Conservation (phyloP, 23 red algal species). For the Gracilariopsis chorda region DNA sequence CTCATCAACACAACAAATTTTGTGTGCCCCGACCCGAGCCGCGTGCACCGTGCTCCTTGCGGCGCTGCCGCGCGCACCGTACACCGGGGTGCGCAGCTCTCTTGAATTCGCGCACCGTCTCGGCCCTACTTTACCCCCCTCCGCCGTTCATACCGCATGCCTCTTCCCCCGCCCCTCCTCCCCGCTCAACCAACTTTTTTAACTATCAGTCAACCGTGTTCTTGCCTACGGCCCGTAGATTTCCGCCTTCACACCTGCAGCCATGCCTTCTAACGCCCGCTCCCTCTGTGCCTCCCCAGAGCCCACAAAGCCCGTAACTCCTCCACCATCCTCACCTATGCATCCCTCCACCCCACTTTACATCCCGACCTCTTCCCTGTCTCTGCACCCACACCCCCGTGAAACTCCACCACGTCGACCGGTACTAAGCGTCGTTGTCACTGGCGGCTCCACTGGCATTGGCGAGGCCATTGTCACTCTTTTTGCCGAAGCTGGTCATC, state of each 20-base stretch:
- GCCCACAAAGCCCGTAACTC: neutral
- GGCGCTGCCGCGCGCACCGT: too few relatives aligned
- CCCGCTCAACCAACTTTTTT: neutral
- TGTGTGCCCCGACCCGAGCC: too few relatives aligned
- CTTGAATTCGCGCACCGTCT: neutral
- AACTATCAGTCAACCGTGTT: neutral
- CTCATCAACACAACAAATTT: too few relatives aligned
- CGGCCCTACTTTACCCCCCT: neutral
- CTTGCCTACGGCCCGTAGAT: neutral
- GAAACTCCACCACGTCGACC: neutral
- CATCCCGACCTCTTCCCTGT: neutral
- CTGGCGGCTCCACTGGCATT: constrained; percentile 76
- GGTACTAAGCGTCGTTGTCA: constrained; percentile 71
- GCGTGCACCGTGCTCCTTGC: too few relatives aligned
- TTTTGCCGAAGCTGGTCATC: constrained; percentile 68
- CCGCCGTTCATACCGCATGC: neutral
- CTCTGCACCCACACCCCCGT: neutral
- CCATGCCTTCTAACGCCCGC: neutral
- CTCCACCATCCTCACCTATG: neutral
- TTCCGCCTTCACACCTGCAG: neutral
- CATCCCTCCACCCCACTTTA: neutral
- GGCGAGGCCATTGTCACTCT: constrained; percentile 43
- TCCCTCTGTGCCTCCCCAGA: neutral
- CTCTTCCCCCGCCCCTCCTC: neutral
- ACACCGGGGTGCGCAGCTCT: neutral